Evolutionary conservation across 768 basidiomycete species (phyloP).

Genomic region (Suillus subalutaceus): DNA sequence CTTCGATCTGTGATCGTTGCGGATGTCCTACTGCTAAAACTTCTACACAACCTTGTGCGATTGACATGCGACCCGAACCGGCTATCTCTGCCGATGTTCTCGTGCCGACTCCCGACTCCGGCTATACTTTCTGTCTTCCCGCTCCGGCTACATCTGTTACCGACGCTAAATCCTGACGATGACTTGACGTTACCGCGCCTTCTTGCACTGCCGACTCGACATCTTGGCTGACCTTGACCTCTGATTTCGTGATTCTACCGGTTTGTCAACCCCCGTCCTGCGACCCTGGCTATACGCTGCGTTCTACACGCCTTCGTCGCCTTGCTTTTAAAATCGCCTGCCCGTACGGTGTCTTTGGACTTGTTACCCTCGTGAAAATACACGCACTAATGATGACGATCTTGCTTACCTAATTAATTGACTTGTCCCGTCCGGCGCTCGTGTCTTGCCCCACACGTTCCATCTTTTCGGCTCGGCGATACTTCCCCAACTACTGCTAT

Average conservation of each 20-base stretch:
- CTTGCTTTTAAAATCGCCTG: conserved; percentile 20
- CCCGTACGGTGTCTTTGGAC: not conserved
- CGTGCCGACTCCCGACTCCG: conserved; percentile 2
- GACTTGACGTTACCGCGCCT: not conserved
- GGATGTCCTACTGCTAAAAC: not conserved
- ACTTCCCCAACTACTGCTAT: conserved; percentile 12
- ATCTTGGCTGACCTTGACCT: not conserved
- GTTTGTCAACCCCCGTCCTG: not conserved
- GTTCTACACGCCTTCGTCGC: conserved; percentile 7
- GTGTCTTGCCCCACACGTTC: conserved; percentile 2
- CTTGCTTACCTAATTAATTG: conserved; percentile 7
- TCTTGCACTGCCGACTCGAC: conserved; percentile 2
- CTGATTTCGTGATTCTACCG: not conserved
- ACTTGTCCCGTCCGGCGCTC: conserved; percentile 1
- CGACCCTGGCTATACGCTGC: not conserved
- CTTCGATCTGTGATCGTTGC: not conserved
- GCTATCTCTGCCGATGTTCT: not conserved
- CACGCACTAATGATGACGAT: conserved; percentile 5
- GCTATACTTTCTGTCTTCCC: not conserved
- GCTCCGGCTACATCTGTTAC: not conserved
- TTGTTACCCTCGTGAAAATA: conserved; percentile 14
- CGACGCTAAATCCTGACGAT: not conserved
- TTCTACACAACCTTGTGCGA: not conserved
- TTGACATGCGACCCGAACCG: not conserved
- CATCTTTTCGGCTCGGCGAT: conserved; percentile 20